Percentiles rank a stretch among this genome's conserved stretches.
These are phyloP conservation scores for Arthrobotrys sinensis DNA, from an alignment of 2,329 filamentous ascomycete species.

Conservation along the genomic window DNA sequence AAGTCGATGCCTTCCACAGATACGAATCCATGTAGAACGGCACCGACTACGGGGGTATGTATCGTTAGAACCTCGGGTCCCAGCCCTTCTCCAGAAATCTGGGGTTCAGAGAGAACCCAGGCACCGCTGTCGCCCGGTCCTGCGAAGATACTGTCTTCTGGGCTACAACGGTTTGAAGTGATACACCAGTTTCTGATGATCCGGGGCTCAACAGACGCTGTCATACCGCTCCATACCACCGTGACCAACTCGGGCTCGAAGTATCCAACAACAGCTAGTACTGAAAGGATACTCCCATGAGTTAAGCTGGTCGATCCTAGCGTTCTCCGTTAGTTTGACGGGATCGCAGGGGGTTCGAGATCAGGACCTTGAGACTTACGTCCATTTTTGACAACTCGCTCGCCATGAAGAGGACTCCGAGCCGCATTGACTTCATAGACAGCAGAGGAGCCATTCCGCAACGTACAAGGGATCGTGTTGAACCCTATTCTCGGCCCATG, in stretches of 20 bases:
- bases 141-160: constrained; percentile 39
- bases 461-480: constrained; percentile 45
- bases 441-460: constrained; percentile 26
- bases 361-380: constrained; percentile 36
- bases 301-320: constrained; percentile 51
- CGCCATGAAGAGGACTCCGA: constrained; percentile 43
- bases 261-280: constrained; percentile 33
- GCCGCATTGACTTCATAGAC: constrained; percentile 50
- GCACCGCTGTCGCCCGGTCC: constrained; percentile 51
- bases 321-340: background rate
- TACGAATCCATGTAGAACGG: constrained; percentile 43
- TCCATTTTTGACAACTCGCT: constrained; percentile 49
- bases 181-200: constrained; percentile 54
- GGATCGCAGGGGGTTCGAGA: background rate
- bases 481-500: constrained; percentile 29
- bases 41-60: constrained; percentile 45
- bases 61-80: constrained; percentile 16
- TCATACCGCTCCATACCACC: constrained; percentile 16
- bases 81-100: background rate
- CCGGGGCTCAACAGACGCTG: constrained; percentile 27
- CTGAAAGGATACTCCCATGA: constrained; percentile 39
- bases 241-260: constrained; percentile 39
- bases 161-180: constrained; percentile 12
- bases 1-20: constrained; percentile 55
- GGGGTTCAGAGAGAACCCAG: constrained; percentile 47